Evolutionary conservation across 106 monocot species (phyloP).

Genomic region (Amphibolis antarctica): DNA sequence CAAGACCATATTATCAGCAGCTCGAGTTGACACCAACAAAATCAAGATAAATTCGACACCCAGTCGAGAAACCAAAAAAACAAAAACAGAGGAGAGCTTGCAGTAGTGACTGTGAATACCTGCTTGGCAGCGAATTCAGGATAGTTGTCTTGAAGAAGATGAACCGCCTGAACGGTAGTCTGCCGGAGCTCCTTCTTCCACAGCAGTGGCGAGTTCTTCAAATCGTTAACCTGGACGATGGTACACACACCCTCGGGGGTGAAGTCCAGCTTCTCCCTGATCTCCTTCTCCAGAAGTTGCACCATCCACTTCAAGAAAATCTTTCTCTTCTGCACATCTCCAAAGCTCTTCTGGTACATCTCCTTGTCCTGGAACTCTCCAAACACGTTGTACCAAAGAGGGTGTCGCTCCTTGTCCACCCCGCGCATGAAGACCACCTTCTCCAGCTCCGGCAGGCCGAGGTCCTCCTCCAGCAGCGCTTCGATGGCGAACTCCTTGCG

Average conservation of each 20-base stretch:
- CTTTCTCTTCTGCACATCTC: slow-evolving; percentile 35
- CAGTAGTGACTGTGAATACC: not conserved
- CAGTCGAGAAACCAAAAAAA: too few relatives aligned
- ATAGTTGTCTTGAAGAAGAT: slow-evolving; percentile 44
- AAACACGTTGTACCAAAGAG: slow-evolving; percentile 48
- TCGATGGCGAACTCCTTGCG: slow-evolving; percentile 26
- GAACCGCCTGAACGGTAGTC: slow-evolving; percentile 30
- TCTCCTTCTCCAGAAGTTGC: slow-evolving; percentile 46
- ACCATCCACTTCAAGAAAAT: slow-evolving; percentile 52
- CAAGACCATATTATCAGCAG: too few relatives aligned
- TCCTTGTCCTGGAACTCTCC: slow-evolving; percentile 55
- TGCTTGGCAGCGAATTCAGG: slow-evolving; percentile 50
- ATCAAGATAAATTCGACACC: too few relatives aligned
- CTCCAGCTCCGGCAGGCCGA: slow-evolving; percentile 20
- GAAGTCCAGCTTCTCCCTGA: slow-evolving; percentile 32
- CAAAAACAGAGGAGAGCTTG: not conserved
- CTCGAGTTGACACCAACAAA: too few relatives aligned
- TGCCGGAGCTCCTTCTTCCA: slow-evolving; percentile 32
- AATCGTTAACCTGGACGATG: slow-evolving; percentile 54
- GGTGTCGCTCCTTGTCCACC: slow-evolving; percentile 35
- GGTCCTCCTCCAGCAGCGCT: slow-evolving; percentile 21
- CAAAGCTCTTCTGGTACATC: slow-evolving; percentile 31
- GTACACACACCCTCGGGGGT: slow-evolving; percentile 22
- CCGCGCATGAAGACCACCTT: slow-evolving; percentile 38
- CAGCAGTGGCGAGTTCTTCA: slow-evolving; percentile 30